Conservation (phyloP, 345 rosid genomes). For the Rhizophora apiculata region DNA sequence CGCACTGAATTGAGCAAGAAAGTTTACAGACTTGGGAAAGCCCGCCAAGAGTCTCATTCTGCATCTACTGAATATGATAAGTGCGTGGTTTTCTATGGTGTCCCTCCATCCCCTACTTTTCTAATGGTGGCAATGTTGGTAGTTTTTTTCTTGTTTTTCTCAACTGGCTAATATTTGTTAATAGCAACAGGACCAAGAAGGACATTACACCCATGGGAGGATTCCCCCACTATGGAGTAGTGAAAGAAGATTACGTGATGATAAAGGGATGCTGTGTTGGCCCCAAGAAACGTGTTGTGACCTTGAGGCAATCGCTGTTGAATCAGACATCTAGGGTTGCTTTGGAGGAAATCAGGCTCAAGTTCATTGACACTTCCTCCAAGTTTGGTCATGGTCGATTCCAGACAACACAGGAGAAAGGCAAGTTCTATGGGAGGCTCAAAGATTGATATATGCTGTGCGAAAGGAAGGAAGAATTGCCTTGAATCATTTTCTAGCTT, state of each 20-base stretch:
- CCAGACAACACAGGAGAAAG: slow-evolving; percentile 70
- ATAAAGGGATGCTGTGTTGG: slow-evolving; percentile 83
- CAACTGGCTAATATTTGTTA: neutral
- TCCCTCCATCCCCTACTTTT: neutral
- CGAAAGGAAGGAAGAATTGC: no score
- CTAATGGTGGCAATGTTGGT: neutral
- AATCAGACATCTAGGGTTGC: slow-evolving; percentile 71
- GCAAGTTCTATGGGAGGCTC: slow-evolving; percentile 48
- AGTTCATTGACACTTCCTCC: slow-evolving; percentile 73
- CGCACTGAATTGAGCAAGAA: slow-evolving; percentile 86
- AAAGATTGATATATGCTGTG: slow-evolving; percentile 34
- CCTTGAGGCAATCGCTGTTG: slow-evolving; percentile 63
- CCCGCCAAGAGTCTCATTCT: slow-evolving; percentile 55
- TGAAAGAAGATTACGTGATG: slow-evolving; percentile 68
- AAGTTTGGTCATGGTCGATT: slow-evolving; percentile 68
- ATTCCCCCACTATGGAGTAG: slow-evolving; percentile 77
- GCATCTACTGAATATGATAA: slow-evolving; percentile 75
- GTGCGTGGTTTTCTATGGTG: slow-evolving; percentile 11
- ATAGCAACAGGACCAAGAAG: slow-evolving; percentile 63
- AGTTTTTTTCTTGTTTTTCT: no score
- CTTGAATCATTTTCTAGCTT: no score
- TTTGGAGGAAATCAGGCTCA: slow-evolving; percentile 58
- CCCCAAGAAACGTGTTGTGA: slow-evolving; percentile 81
- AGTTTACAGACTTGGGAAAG: slow-evolving; percentile 67
- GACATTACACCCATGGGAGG: slow-evolving; percentile 76